These are phyloP conservation scores for Secale cereale DNA, from an alignment of 176 grass and related monocot species.

Conservation along the genomic window DNA sequence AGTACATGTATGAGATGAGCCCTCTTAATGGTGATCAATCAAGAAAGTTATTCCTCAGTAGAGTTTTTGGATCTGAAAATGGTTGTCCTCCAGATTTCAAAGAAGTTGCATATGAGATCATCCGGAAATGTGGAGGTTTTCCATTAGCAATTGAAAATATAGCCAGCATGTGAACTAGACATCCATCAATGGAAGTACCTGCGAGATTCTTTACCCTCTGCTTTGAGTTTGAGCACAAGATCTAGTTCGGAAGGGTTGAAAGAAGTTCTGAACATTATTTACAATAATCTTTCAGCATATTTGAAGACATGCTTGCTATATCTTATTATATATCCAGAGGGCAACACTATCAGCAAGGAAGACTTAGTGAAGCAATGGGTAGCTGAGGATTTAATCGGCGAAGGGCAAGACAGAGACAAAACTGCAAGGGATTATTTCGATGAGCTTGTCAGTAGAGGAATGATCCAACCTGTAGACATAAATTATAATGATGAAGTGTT, in stretches of 20 bases:
- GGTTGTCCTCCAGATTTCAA: not conserved
- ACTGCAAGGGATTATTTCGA: not conserved
- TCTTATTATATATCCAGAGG: not conserved
- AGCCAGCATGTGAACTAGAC: not conserved
- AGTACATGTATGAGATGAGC: not conserved
- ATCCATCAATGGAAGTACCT: not conserved
- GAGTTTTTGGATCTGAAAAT: not conserved
- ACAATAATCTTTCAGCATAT: not conserved
- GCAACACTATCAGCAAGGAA: not conserved
- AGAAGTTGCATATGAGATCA: not conserved
- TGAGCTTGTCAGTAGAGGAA: not conserved
- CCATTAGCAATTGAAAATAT: not conserved
- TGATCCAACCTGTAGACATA: not conserved
- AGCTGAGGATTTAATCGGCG: not conserved
- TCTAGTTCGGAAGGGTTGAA: not conserved
- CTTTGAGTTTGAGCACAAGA: not conserved
- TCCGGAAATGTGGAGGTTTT: not conserved
- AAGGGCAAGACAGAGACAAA: not conserved
- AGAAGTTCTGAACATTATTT: not conserved
- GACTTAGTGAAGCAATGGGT: not conserved
- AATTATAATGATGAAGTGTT: not conserved
- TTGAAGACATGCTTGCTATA: constrained; percentile 12
- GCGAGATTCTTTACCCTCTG: not conserved
- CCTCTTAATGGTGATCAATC: not conserved
- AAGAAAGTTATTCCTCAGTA: not conserved